Base-by-base conservation (phyloP, 768 basidiomycete species). In the Fomitopsis pulvina region DNA sequence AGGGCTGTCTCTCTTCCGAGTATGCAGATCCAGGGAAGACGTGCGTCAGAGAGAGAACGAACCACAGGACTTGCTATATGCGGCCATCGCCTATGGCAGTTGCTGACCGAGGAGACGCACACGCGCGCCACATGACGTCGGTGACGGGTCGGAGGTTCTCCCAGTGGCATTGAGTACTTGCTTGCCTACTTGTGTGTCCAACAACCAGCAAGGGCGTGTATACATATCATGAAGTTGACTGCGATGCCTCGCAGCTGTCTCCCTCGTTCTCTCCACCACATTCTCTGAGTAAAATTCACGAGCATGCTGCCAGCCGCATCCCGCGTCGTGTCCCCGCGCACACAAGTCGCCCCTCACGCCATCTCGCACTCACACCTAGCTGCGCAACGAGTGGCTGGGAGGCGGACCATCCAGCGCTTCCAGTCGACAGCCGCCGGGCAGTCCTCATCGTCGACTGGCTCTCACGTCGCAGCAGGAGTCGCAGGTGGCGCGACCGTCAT, bases 401-500 rank as follows among this genome's bases (percentile, higher is more conserved):
- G 50, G 7, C 53, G 59, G 3, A 51, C 52, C 2, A 39, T 48
- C 49, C 57, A 60, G 45, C 50, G 63, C 20, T 62, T 57, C 52
- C 60, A 65, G 28, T 59, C 60, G 2, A 58, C 56, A 2, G 14
- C 50, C 3, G 30, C 45, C 21, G 26, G 39, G n/a, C 16, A 41
- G 7, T 32, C 54, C 14, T 26, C 45, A 9, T 18, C 43, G 10
- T 37, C 49, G 22, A 43, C 52, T 22, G 47, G 38, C 9, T 56
- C 66, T 2, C 61, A 63, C 42, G 18, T 65, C 3, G 55, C 58
- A 12, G 61, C 68, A 0, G 68, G 66, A 16, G 42, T 65, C 2
- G 57, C 60, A 11, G 67, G 68, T 4, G 68, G 68, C 1, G 54
- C 51, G 2, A 48, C 55, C n/a, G 65, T 67, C 9, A 46, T 66